A percentile compares a stretch with the other conserved stretches of the same genome.
Conservation (phyloP, 495 filamentous ascomycete genomes). For the Lindgomyces ingoldianus region DNA sequence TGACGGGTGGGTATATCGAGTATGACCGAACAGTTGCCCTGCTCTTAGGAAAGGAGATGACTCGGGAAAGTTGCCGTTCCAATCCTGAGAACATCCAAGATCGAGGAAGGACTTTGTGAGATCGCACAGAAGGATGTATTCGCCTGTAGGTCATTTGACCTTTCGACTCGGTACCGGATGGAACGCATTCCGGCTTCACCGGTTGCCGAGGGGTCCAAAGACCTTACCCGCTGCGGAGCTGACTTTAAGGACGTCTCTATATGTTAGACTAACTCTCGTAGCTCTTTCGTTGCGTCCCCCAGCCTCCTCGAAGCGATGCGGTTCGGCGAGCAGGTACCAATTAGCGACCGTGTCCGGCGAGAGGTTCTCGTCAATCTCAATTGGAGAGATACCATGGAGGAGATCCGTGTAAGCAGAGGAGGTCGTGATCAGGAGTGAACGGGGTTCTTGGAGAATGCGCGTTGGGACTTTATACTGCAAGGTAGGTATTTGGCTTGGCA, state of each 20-base stretch:
- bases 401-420: constrained; percentile 42
- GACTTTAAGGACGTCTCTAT: constrained; percentile 88
- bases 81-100: too few species aligned
- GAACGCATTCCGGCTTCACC: too few species aligned
- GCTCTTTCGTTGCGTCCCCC: constrained; percentile 61
- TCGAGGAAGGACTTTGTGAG: too few species aligned
- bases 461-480: constrained; percentile 42
- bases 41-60: too few species aligned
- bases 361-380: constrained; percentile 44
- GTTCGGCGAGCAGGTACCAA: constrained; percentile 74
- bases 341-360: constrained; percentile 67
- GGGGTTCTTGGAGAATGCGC: constrained; percentile 82
- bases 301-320: constrained; percentile 48
- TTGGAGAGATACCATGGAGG: constrained; percentile 47
- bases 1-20: too few species aligned
- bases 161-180: too few species aligned
- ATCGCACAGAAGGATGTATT: too few species aligned
- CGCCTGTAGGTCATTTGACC: too few species aligned
- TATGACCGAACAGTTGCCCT: too few species aligned
- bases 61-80: too few species aligned
- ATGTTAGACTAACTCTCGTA: constrained; percentile 83
- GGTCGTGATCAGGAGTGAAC: constrained; percentile 50
- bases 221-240: constrained; percentile 63
- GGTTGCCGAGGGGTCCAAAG: constrained; percentile 18
- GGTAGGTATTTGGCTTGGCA: not conserved